These are phyloP conservation scores for Rhinocladiella mackenziei DNA, from an alignment of 2,329 filamentous ascomycete genomes.

Conservation along the genomic window DNA sequence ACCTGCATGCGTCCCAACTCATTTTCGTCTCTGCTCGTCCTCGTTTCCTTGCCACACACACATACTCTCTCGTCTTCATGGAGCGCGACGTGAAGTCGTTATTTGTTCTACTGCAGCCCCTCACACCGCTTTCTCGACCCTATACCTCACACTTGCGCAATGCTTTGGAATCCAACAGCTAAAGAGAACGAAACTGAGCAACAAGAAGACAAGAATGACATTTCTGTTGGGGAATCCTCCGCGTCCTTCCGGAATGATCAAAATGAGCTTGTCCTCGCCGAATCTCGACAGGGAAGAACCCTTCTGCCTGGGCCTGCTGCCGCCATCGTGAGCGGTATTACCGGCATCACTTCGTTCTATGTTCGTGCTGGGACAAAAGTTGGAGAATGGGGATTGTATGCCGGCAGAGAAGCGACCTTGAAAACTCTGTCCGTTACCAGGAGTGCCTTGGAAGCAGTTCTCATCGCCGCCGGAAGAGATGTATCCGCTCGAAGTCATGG, in stretches of 20 bases:
- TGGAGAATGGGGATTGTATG: slow-evolving; percentile 43
- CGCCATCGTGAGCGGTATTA: slow-evolving; percentile 42
- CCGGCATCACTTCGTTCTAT: slow-evolving; percentile 45
- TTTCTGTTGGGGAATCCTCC: slow-evolving; percentile 6
- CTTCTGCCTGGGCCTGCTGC: slow-evolving; percentile 44
- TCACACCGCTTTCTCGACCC: slow-evolving; percentile 10
- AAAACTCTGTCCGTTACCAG: slow-evolving; percentile 45
- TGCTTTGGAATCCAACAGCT: slow-evolving; percentile 16
- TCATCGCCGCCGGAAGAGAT: slow-evolving; percentile 44
- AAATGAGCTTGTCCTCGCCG: slow-evolving; percentile 14
- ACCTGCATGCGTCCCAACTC: slow-evolving; percentile 22
- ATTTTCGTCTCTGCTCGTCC: not conserved
- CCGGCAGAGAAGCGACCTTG: slow-evolving; percentile 43
- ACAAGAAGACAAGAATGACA: slow-evolving; percentile 8
- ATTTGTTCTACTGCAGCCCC: slow-evolving; percentile 4
- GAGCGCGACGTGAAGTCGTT: slow-evolving; percentile 16
- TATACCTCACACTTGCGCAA: slow-evolving; percentile 5
- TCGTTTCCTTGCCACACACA: slow-evolving; percentile 1
- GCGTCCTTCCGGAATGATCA: slow-evolving; percentile 4
- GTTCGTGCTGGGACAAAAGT: slow-evolving; percentile 44
- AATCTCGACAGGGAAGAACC: slow-evolving; percentile 30
- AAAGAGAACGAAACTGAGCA: slow-evolving; percentile 15
- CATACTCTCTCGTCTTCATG: slow-evolving; percentile 12
- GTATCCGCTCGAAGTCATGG: slow-evolving; percentile 47
- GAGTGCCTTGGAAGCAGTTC: slow-evolving; percentile 43